Evolutionary conservation across 2,329 filamentous ascomycete genomes (phyloP), one percentile per base, ranked within the genome.

Genomic region (Myriangium duriaei): DNA sequence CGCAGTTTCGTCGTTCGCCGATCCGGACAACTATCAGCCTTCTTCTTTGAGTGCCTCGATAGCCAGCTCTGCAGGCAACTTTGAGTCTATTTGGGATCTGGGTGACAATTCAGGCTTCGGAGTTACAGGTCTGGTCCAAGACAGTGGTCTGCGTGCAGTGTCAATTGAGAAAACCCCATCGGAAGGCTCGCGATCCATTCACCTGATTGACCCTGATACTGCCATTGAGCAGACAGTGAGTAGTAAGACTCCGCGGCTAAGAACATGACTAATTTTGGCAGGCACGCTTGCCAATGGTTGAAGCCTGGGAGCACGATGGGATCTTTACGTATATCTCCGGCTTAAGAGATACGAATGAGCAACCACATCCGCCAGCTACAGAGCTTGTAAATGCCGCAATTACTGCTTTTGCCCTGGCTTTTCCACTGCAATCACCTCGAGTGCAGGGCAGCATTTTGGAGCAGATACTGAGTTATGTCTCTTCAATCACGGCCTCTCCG

Each of bases 371-470:
- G 6, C 80, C 91, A 4, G 78, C 83, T 0, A 98, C 88, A 1
- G 87, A 94, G 53, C 87, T 94, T 16, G 83, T 96, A 43, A 94
- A 98, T 53, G 77, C 88, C 52, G 87, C 91, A 1, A 92, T 98
- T 40, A 80, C 91, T 45, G 67, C 96, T 0, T 98, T 98, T 55
- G 85, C 87, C 2, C 83, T 93, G 37, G 82, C 85, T 28, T 78
- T 98, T 41, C 87, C 91, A 2, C 66, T 95, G 7, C 92, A 93
- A 32, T 81, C 83, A 0, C 71, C 84, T 3, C 94, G 88, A 52
- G 83, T 98, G 2, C 91, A 98, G 52, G 91, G 98, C 57, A 95
- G 88, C 53, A 84, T 93, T 33, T 65, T 98, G 7, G 91, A 98
- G 57, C 91, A 98, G 54, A 79, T 96, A 33, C 80, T 83, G 11